phyloP scores from a whole-genome alignment of 2,329 filamentous ascomycete species.

The Fusarium drepaniforme region DNA sequence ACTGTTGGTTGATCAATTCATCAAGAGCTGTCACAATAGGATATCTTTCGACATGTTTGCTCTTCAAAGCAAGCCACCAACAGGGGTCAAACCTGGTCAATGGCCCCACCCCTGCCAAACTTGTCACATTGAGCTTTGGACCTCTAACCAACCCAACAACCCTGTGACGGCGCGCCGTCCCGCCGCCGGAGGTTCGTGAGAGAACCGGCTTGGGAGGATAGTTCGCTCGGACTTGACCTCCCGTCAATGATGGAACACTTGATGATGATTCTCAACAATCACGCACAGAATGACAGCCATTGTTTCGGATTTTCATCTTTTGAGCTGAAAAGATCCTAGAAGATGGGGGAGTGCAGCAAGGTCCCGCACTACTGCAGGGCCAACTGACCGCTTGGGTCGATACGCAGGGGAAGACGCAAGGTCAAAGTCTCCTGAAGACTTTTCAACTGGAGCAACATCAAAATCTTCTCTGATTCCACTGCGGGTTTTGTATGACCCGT shows the following conservation, averaged over 20 bases:
- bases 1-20: conserved; percentile 20
- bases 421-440: conserved; percentile 30
- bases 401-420: conserved; percentile 24
- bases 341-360: conserved; percentile 16
- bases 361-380: conserved; percentile 25
- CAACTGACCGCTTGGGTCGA: conserved; percentile 21
- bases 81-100: conserved; percentile 27
- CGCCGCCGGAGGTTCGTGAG: conserved; percentile 13
- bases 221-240: not conserved
- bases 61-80: conserved; percentile 23
- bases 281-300: not conserved
- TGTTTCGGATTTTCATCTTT: conserved; percentile 3
- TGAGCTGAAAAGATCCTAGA: conserved; percentile 10
- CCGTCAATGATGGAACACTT: not conserved
- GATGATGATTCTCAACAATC: conserved; percentile 2
- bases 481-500: conserved; percentile 17
- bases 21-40: conserved; percentile 11
- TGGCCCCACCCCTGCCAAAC: conserved; percentile 18
- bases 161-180: conserved; percentile 24
- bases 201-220: not conserved
- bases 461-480: conserved; percentile 1
- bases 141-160: conserved; percentile 18
- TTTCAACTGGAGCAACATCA: conserved; percentile 20
- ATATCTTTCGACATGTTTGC: conserved; percentile 26
- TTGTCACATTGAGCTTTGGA: conserved; percentile 10